Percentiles rank a stretch among this genome's conserved stretches.
These are phyloP conservation scores for Zygosaccharomyces gambellarensis DNA, from an alignment of 805 yeast genomes.

Conservation along the genomic window DNA sequence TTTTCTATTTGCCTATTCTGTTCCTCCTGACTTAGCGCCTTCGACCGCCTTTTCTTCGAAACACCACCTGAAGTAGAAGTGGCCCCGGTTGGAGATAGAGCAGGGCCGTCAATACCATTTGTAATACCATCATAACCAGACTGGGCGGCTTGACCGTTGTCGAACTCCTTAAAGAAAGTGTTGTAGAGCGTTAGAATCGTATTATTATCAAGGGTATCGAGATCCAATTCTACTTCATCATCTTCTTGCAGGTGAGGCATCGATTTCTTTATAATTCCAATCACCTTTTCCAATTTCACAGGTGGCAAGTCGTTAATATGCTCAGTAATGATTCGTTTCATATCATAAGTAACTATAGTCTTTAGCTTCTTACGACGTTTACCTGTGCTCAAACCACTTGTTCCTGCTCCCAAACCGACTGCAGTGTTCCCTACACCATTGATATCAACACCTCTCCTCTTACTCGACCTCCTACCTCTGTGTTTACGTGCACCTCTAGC, in stretches of 20 bases:
- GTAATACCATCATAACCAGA: conserved; percentile 20
- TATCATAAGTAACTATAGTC: conserved; percentile 76
- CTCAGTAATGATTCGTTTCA: conserved; percentile 92
- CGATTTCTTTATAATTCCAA: conserved; percentile 77
- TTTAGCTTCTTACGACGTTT: conserved; percentile 32
- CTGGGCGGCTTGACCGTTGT: conserved; percentile 18
- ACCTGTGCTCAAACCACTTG: conserved; percentile 13
- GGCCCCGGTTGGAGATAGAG: conserved; percentile 29
- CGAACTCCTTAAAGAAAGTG: conserved; percentile 59
- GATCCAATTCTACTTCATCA: conserved; percentile 94
- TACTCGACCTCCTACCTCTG: conserved; percentile 38
- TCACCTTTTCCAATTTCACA: conserved; percentile 74
- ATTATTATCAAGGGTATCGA: conserved; percentile 83
- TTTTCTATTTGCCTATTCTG: conserved; percentile 63
- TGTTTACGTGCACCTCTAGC: conserved; percentile 32
- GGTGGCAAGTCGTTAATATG: conserved; percentile 74
- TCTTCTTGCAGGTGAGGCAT: conserved; percentile 56
- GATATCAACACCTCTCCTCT: conserved; percentile 30
- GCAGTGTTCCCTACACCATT: conserved; percentile 13
- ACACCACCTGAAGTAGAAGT: conserved; percentile 6
- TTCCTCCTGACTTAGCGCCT: conserved; percentile 60
- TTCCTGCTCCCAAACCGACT: conserved; percentile 13
- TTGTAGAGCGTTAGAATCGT: conserved; percentile 81
- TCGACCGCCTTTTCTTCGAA: conserved; percentile 44
- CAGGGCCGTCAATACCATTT: conserved; percentile 16